Conservation (phyloP, 345 rosid species). For the Eucalyptus rudis region DNA sequence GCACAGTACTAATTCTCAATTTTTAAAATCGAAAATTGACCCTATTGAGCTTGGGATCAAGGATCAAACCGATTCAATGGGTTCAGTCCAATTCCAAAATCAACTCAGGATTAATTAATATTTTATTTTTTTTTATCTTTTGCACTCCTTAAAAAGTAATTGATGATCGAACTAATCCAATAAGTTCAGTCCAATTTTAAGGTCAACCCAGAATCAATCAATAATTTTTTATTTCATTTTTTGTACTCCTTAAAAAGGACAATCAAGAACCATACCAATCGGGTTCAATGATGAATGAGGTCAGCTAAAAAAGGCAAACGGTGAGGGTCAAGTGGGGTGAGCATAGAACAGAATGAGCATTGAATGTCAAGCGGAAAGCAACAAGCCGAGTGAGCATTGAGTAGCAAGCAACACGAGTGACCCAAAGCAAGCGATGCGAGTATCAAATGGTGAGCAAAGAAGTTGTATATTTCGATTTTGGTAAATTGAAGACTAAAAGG, state of each 20-base stretch:
- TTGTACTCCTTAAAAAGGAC: too few relatives aligned
- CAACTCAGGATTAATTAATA: rapidly evolving
- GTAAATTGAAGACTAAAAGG: too few relatives aligned
- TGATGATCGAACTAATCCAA: rapidly evolving
- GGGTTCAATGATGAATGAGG: rapidly evolving
- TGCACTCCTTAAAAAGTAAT: too few relatives aligned
- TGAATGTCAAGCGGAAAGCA: rapidly evolving
- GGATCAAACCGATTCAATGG: rapidly evolving
- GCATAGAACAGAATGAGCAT: too few relatives aligned
- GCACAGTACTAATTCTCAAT: rapidly evolving
- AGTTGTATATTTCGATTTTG: too few relatives aligned
- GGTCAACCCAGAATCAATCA: rapidly evolving
- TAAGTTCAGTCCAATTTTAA: rapidly evolving
- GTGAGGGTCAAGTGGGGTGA: rapidly evolving
- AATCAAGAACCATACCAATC: rapidly evolving
- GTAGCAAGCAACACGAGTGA: too few relatives aligned
- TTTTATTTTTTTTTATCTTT: too few relatives aligned
- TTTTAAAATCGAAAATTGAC: rapidly evolving
- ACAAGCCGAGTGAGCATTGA: too few relatives aligned
- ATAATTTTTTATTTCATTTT: too few relatives aligned
- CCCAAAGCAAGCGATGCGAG: too few relatives aligned
- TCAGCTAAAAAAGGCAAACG: too few relatives aligned
- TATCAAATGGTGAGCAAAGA: rapidly evolving
- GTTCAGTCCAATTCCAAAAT: rapidly evolving
- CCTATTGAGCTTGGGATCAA: rapidly evolving